Evolutionary conservation across 148 eudicot species (phyloP), one percentile per base, ranked within the genome.

Genomic region (Oxyria digyna): DNA sequence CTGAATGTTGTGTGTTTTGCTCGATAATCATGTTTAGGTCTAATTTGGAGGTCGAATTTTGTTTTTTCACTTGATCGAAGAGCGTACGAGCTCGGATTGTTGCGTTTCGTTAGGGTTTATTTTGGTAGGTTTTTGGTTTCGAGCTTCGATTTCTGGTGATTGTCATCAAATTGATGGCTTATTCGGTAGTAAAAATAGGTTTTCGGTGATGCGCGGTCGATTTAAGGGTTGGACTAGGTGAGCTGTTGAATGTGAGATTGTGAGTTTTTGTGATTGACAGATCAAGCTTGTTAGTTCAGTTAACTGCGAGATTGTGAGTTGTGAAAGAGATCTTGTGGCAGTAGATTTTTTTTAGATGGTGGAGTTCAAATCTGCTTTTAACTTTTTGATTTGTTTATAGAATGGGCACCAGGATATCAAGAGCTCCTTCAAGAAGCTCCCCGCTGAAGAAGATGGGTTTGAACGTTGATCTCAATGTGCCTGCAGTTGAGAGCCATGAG

Each of bases 391-490:
- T 24, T 10, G 59, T 26, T 14, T 54, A 26, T 68, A 86, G 77
- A 72, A 91, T 87, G 91, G 84, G 81, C 77, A 52, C 80, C 67
- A 79, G 77, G 77, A 83, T 70, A 17, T 55, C 71, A 32, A 74
- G 62, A 46, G 81, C 55, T 76, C 52, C 72, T 71, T 67, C 63
- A 23, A 81, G 85, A 72, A 72, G 62, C 69, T 50, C 74, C 10
- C 76, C 78, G 67, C 75, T 71, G 38, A 82, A 77, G 73, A 90
- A 80, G 67, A 74, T 73, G 64, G 80, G 73, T 6, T 68, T 78
- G 52, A 71, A 87, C 52, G 87, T 89, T 55, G 96, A 94, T 78
- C 90, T 87, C 32, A 94, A 94, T 80, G 89, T 81, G 78, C 4
- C 42, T 63, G 41, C 67, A 6, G 17, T 26, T 75, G 84, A 78